Evolutionary conservation across 257 asterid species (phyloP), one percentile per base, ranked within the genome.

Genomic region (Fraxinus pennsylvanica): DNA sequence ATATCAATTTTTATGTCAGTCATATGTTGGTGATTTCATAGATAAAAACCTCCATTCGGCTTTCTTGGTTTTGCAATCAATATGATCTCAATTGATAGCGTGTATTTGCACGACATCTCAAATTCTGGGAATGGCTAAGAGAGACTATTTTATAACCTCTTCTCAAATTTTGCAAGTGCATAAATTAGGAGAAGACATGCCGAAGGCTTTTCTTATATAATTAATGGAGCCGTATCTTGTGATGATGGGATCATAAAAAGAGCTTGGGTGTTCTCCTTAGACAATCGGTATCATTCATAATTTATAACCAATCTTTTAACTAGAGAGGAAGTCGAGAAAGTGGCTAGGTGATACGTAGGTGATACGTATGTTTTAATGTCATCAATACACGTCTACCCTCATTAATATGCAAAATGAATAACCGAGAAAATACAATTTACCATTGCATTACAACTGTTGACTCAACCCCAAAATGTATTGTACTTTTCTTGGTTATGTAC

Each of bases 71-170:
- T n/a, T n/a, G n/a, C n/a, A n/a, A n/a, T n/a, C n/a, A n/a, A n/a
- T n/a, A n/a, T n/a, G n/a, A n/a, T 94, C 87, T 76, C 74, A 22
- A 82, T 94, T 52, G 99, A 94, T 73, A 71, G 63, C 29, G 27
- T 66, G 29, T 35, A 87, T 85, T 79, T 91, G 30, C 84, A 80
- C 73, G 65, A 82, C 77, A 73, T 71, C 71, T 80, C 91, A 21
- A 79, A 57, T 61, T 76, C 57, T 75, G 92, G 93, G 50, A 68
- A 76, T n/a, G 82, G 92, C 92, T 94, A 17, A 89, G 97, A 82
- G 99, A 92, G 85, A 94, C 99, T 94, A 65, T 92, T 94, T 82
- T 94, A 90, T 78, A 76, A 85, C 84, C 96, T 92, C 77, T 91
- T 94, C 85, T 86, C 88, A 29, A 83, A 73, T 77, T 74, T n/a